A percentile compares a stretch with the other conserved stretches of the same genome.
These are phyloP conservation scores for Castanospermum australe DNA, from an alignment of 306 rosid genomes.

Conservation along the genomic window DNA sequence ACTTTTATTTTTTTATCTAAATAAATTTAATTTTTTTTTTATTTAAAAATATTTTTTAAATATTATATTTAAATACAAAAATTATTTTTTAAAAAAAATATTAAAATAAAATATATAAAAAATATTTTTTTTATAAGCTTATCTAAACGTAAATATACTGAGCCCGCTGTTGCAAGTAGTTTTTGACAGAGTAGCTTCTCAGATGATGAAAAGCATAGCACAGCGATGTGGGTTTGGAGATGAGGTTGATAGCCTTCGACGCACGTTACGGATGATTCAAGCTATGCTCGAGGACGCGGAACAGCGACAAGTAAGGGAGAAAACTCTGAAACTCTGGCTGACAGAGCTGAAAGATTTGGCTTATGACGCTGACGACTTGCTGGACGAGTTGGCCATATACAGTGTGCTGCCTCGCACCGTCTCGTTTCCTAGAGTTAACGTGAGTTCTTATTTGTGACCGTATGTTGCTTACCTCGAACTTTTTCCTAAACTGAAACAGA, in stretches of 20 bases:
- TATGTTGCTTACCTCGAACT: neutral
- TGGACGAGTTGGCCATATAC: conserved; percentile 5
- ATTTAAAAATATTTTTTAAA: too few species aligned
- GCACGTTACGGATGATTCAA: neutral
- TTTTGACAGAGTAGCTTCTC: neutral
- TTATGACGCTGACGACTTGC: neutral
- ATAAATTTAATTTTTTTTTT: too few species aligned
- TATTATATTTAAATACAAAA: too few species aligned
- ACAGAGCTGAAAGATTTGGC: neutral
- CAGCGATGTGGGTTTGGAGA: neutral
- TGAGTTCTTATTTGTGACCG: neutral
- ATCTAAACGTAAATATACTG: too few species aligned
- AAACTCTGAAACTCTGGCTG: neutral
- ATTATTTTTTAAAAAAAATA: too few species aligned
- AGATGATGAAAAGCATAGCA: neutral
- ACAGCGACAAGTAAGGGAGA: neutral
- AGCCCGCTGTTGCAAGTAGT: conserved; percentile 15
- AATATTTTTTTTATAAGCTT: too few species aligned
- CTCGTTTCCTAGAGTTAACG: neutral
- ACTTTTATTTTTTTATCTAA: too few species aligned
- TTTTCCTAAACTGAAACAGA: neutral
- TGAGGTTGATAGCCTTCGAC: neutral
- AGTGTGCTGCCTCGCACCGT: neutral
- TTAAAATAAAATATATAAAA: too few species aligned
- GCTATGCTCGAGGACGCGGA: conserved; percentile 31